phyloP scores from a whole-genome alignment of 2,329 filamentous ascomycete species.

The Aureobasidium sp. region DNA sequence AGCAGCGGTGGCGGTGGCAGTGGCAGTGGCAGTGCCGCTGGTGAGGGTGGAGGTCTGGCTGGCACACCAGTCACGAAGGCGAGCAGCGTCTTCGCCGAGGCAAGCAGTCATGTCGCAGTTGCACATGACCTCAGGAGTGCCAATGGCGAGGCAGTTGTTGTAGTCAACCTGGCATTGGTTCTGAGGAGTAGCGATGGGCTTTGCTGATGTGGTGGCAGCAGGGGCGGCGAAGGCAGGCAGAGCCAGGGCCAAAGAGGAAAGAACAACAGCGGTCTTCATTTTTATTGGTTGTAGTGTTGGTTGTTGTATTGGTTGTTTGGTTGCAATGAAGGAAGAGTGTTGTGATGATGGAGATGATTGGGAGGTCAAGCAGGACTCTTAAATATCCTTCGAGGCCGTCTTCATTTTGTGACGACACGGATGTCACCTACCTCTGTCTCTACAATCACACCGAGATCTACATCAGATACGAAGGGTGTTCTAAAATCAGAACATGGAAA shows the following conservation, averaged over 20 bases:
- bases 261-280: slow-evolving; percentile 7
- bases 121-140: slow-evolving; percentile 15
- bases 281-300: too few relatives aligned
- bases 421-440: background rate
- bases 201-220: background rate
- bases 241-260: slow-evolving; percentile 9
- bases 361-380: slow-evolving; percentile 2
- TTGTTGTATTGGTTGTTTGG: background rate
- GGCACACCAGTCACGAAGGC: slow-evolving; percentile 8
- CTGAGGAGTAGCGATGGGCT: background rate
- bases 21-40: background rate
- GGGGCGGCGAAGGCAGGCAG: slow-evolving; percentile 9
- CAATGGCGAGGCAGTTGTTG: slow-evolving; percentile 14
- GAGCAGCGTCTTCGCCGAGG: slow-evolving; percentile 14
- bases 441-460: slow-evolving; percentile 3
- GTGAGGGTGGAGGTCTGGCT: background rate
- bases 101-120: slow-evolving; percentile 12
- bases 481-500: background rate
- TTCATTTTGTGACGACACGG: background rate
- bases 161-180: slow-evolving; percentile 9
- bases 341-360: background rate
- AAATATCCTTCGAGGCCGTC: background rate
- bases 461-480: slow-evolving; percentile 6
- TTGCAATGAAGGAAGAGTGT: background rate
- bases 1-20: background rate